phyloP scores from a whole-genome alignment of 805 yeast species.

The Spencermartinsiella europaea region DNA sequence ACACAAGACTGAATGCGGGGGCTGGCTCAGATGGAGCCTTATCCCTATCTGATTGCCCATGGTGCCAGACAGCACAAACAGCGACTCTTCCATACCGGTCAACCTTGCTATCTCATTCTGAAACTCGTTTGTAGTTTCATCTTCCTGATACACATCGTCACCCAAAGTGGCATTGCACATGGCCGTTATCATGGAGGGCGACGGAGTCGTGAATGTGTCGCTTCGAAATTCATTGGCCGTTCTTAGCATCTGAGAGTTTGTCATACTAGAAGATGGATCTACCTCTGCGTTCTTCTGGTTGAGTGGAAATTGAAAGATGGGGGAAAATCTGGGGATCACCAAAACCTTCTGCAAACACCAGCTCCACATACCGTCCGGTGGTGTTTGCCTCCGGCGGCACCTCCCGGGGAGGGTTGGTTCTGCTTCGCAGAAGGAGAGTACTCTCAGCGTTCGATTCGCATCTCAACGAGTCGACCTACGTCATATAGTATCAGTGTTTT shows the following conservation, averaged over 20 bases:
- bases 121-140: conserved; percentile 57
- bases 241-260: not conserved
- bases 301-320: too few relatives aligned
- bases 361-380: too few relatives aligned
- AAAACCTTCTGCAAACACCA: too few relatives aligned
- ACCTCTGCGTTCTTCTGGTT: too few relatives aligned
- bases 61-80: conserved; percentile 86
- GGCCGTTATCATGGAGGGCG: conserved; percentile 64
- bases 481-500: too few relatives aligned
- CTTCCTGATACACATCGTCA: conserved; percentile 88
- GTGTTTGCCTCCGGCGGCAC: too few relatives aligned
- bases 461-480: too few relatives aligned
- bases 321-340: too few relatives aligned
- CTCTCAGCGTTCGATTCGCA: too few relatives aligned
- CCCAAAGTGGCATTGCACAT: conserved; percentile 59
- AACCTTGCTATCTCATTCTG: conserved; percentile 60
- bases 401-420: too few relatives aligned
- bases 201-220: conserved; percentile 90
- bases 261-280: too few relatives aligned
- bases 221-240: conserved; percentile 27
- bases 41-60: conserved; percentile 83
- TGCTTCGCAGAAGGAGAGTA: too few relatives aligned
- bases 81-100: conserved; percentile 75
- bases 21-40: conserved; percentile 68
- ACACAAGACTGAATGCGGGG: conserved; percentile 84